These are phyloP conservation scores for Stachybotrys chartarum DNA, from an alignment of 2,329 filamentous ascomycete genomes.

Conservation along the genomic window DNA sequence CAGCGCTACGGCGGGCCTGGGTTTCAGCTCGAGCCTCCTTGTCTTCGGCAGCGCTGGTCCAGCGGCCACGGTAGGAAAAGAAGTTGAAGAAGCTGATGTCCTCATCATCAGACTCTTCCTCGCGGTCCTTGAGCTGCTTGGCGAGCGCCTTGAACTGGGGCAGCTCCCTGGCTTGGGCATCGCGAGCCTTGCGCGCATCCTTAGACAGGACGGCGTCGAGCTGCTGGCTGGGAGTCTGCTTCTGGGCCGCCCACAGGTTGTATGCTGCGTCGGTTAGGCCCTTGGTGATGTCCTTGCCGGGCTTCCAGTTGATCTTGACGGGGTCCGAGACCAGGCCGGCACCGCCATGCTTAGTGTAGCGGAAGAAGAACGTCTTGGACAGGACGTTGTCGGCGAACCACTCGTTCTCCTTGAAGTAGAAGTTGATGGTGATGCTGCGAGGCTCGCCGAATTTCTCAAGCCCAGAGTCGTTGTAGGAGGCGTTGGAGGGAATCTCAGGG, in stretches of 20 bases:
- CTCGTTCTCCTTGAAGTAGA: constrained; percentile 2
- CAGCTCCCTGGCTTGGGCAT: background rate
- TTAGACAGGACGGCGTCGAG: constrained; percentile 1
- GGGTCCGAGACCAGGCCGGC: constrained; percentile 1
- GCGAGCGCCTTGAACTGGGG: constrained; percentile 10
- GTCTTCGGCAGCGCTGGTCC: constrained; percentile 1
- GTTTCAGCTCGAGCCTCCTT: background rate
- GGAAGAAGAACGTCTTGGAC: constrained; percentile 1
- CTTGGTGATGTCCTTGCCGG: constrained; percentile 1
- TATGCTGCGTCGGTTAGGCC: background rate
- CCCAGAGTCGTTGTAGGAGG: background rate
- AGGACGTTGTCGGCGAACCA: constrained; percentile 1
- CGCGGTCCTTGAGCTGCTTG: constrained; percentile 6
- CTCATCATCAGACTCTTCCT: constrained; percentile 6
- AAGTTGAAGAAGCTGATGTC: constrained; percentile 2
- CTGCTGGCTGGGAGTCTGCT: constrained; percentile 1
- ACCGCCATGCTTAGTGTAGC: background rate
- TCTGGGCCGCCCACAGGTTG: constrained; percentile 1
- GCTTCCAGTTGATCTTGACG: constrained; percentile 2
- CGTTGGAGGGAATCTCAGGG: background rate
- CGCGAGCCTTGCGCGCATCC: constrained; percentile 1
- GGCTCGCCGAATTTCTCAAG: constrained; percentile 1
- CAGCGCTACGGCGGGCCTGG: constrained; percentile 1
- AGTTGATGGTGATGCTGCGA: constrained; percentile 2
- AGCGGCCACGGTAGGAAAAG: constrained; percentile 2